phyloP scores from a whole-genome alignment of 2,329 filamentous ascomycete species.

The Hymenoscyphus occultus region DNA sequence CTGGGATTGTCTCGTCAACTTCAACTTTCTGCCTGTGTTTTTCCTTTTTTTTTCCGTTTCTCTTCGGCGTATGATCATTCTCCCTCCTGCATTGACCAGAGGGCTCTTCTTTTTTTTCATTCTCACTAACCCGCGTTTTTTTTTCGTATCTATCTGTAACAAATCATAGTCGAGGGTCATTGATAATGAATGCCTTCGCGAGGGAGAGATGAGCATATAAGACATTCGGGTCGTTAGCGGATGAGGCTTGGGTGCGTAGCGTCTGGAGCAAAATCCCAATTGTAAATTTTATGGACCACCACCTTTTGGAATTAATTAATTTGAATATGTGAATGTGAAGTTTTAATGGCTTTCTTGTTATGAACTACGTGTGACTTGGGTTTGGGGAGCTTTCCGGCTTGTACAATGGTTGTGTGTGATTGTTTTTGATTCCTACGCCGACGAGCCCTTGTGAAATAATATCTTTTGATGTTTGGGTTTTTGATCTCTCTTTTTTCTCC shows the following conservation, averaged over 20 bases:
- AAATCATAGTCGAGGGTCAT: slow-evolving; percentile 21
- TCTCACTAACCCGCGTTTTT: slow-evolving; percentile 20
- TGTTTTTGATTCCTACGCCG: too few relatives aligned
- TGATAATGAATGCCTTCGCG: neutral
- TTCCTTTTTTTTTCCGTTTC: neutral
- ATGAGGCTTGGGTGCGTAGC: neutral
- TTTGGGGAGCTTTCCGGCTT: too few relatives aligned
- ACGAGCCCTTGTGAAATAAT: too few relatives aligned
- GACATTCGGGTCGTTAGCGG: neutral
- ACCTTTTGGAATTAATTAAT: neutral
- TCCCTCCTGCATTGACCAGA: too few relatives aligned
- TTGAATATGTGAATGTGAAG: neutral
- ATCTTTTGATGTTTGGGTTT: too few relatives aligned
- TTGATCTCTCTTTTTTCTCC: too few relatives aligned
- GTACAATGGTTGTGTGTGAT: too few relatives aligned
- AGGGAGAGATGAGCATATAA: slow-evolving; percentile 3
- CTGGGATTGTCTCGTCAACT: neutral
- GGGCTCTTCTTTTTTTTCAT: slow-evolving; percentile 32
- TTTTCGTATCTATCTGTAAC: slow-evolving; percentile 30
- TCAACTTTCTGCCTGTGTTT: neutral
- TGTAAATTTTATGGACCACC: neutral
- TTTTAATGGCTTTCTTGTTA: neutral
- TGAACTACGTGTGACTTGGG: too few relatives aligned
- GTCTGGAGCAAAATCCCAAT: slow-evolving; percentile 7
- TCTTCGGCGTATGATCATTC: neutral